Conservation (phyloP, 805 yeast species). For the Saccharomyces jurei region DNA sequence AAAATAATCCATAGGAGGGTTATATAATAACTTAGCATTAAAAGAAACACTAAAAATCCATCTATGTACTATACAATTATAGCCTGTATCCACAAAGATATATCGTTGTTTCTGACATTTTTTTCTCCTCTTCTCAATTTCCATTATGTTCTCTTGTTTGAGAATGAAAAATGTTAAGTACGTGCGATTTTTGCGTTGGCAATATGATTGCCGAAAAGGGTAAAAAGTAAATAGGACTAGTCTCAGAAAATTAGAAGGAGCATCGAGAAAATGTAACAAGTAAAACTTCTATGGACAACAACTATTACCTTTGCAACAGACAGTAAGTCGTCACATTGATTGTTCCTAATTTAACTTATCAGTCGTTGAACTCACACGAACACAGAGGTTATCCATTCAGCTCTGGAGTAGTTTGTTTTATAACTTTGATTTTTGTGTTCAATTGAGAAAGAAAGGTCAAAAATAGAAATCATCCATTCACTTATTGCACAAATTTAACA, state of each 20-base stretch:
- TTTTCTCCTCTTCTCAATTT: not conserved
- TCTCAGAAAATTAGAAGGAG: not conserved
- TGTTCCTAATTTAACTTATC: not conserved
- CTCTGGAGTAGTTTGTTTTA: not conserved
- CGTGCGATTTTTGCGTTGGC: not conserved
- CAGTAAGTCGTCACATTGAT: not conserved
- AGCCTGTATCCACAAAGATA: not conserved
- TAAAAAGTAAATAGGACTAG: conserved; percentile 9
- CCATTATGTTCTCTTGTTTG: not conserved
- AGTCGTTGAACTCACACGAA: not conserved
- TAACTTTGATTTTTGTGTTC: not conserved
- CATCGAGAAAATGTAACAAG: not conserved
- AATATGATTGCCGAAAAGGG: conserved; percentile 12
- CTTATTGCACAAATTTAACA: conserved; percentile 3
- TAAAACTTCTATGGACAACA: not conserved
- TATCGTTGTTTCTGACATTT: not conserved
- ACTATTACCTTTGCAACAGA: not conserved
- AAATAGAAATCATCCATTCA: conserved; percentile 3
- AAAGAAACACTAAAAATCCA: not conserved
- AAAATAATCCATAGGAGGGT: conserved; percentile 13
- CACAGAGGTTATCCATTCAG: not conserved
- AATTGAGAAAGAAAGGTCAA: not conserved
- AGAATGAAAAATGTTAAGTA: too few species aligned
- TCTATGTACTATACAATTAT: not conserved
- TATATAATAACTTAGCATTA: not conserved